phyloP scores from a whole-genome alignment of 192 early-diverging fungal genomes.

The Coemansia sp. region DNA sequence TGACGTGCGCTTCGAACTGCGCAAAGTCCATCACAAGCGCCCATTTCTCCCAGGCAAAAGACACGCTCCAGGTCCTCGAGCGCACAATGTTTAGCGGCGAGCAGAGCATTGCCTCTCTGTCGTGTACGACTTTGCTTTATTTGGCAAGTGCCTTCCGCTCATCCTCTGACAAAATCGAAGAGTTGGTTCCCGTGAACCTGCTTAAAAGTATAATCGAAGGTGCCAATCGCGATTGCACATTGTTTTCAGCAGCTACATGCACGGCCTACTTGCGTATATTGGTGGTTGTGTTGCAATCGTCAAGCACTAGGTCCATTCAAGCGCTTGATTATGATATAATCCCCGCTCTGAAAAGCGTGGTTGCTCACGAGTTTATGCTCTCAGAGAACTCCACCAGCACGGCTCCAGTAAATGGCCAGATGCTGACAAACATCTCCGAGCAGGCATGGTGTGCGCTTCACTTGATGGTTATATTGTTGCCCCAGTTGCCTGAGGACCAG shows the following conservation, averaged over 20 bases:
- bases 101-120: constrained; percentile 70
- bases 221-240: constrained; percentile 56
- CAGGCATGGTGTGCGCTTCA: constrained; percentile 35
- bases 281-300: constrained; percentile 12
- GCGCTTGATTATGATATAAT: constrained; percentile 25
- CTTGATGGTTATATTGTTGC: constrained; percentile 24
- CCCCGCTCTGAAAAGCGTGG: constrained; percentile 10
- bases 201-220: constrained; percentile 60
- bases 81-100: constrained; percentile 72
- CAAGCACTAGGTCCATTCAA: constrained; percentile 18
- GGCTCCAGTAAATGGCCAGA: neutral
- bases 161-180: constrained; percentile 59
- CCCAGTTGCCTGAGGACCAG: constrained; percentile 17
- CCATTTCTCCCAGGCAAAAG: constrained; percentile 62
- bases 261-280: constrained; percentile 28
- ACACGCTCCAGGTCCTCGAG: constrained; percentile 73
- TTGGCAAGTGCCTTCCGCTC: constrained; percentile 67
- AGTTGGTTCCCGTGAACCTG: constrained; percentile 60
- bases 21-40: constrained; percentile 59
- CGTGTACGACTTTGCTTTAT: constrained; percentile 65
- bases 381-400: neutral
- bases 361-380: constrained; percentile 8
- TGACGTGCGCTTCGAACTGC: constrained; percentile 76
- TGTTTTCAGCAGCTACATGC: constrained; percentile 10
- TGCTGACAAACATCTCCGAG: constrained; percentile 13